Conservation (phyloP, 129 eudicot genomes). For the Logfia minima region DNA sequence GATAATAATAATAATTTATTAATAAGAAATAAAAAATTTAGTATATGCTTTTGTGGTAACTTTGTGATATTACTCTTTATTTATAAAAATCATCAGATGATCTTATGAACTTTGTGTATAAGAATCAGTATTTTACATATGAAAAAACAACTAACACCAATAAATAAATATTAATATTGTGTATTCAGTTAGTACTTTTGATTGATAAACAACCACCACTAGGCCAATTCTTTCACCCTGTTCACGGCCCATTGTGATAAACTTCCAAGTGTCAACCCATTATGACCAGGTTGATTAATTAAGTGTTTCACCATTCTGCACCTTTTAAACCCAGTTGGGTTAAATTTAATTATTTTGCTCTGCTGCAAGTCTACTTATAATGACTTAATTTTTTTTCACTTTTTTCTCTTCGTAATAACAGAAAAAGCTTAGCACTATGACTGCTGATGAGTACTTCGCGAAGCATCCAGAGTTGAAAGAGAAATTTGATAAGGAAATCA, state of each 20-base stretch:
- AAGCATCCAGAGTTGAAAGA: constrained; percentile 93
- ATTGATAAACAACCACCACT: not conserved
- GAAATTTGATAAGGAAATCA: constrained; percentile 94
- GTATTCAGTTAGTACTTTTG: not conserved
- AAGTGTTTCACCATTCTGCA: not conserved
- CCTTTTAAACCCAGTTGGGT: not conserved
- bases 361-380: not conserved
- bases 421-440: constrained; percentile 90
- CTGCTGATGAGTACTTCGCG: constrained; percentile 96
- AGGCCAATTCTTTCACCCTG: not conserved
- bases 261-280: too few relatives aligned
- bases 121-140: not conserved
- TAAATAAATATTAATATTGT: not conserved
- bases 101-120: not conserved
- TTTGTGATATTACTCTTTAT: not conserved
- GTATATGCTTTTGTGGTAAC: not conserved
- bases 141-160: not conserved
- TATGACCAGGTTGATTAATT: not conserved
- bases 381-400: not conserved
- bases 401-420: constrained; percentile 24
- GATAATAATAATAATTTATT: too few relatives aligned
- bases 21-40: too few relatives aligned
- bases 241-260: not conserved
- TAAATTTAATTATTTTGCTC: not conserved
- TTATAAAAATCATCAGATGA: not conserved